These are phyloP conservation scores for Scheffersomyces titani DNA, from an alignment of 1,139 yeast genomes.

Conservation along the genomic window DNA sequence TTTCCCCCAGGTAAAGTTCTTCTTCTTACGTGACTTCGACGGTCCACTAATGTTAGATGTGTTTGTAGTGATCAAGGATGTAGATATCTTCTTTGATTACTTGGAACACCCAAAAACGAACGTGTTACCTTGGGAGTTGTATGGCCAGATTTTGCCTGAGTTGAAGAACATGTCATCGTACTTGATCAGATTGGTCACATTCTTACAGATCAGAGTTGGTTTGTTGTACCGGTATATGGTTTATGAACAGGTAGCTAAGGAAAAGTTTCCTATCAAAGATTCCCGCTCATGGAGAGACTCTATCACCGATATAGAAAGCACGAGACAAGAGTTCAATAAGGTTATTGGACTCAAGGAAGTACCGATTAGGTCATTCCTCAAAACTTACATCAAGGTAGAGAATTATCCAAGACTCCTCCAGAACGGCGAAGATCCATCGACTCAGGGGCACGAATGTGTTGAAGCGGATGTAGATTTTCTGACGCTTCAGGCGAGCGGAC, in stretches of 20 bases:
- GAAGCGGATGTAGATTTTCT: not conserved
- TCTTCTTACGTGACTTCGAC: conserved; percentile 44
- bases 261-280: conserved; percentile 31
- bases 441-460: not conserved
- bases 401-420: conserved; percentile 28
- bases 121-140: conserved; percentile 15
- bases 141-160: conserved; percentile 18
- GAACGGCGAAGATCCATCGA: not conserved
- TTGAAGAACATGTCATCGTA: conserved; percentile 32
- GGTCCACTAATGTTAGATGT: conserved; percentile 46
- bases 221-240: conserved; percentile 32
- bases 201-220: conserved; percentile 25
- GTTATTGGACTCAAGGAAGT: conserved; percentile 28
- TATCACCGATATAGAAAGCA: conserved; percentile 25
- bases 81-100: conserved; percentile 24
- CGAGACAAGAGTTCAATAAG: conserved; percentile 27
- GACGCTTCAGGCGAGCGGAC: not conserved
- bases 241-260: conserved; percentile 23
- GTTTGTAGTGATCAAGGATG: conserved; percentile 26
- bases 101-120: conserved; percentile 17
- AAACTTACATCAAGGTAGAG: conserved; percentile 23
- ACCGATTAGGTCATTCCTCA: conserved; percentile 27
- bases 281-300: conserved; percentile 31
- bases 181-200: conserved; percentile 33
- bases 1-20: conserved; percentile 44